Evolutionary conservation across 2,329 filamentous ascomycete genomes (phyloP), one percentile per base, ranked within the genome.

Genomic region (Cytospora piceae): DNA sequence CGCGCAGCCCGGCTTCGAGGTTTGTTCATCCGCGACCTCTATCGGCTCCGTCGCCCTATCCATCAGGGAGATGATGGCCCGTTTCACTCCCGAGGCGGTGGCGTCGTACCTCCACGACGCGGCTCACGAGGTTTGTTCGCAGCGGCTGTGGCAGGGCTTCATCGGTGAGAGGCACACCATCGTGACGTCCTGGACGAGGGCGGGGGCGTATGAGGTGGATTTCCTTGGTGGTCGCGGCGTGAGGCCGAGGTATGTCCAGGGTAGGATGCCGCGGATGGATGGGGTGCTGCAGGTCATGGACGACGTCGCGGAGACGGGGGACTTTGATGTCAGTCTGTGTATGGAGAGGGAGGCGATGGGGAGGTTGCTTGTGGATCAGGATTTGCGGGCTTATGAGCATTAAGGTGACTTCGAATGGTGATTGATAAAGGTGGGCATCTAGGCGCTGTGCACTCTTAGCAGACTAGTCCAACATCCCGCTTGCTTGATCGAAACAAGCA

Each of bases 121-220:
- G 12, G 78, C 79, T 3, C 73, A 78, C 63, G 81, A 83, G 69
- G 68, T 75, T 14, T 76, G 76, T 14, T 81, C 82, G 0, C 81
- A 83, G 71, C 74, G 82, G 7, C 67, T 83, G 20, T 84, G 81
- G 82, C 77, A 80, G 66, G 77, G 70, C 0, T 83, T 83, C 61
- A 63, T 82, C 8, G 82, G 81, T 0, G 64, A 69, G 0, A 71
- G 74, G 27, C 81, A 83, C 70, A 68, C 77, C 0, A 67, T 83
- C 4, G 77, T 79, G 3, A 83, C 81, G 6, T 79, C 77, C 0
- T 84, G 81, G 82, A 74, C 76, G 29, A 70, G 77, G 34, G 63
- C 74, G 17, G 72, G 72, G 24, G 70, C 77, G 11, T 78, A 80
- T 22, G 76, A 81, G 46, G 75, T 82, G 15, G 76, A 80, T 15